Percentiles rank a stretch among this genome's conserved stretches.
These are phyloP conservation scores for Aeschynomene evenia DNA, from an alignment of 306 rosid genomes.

Conservation along the genomic window DNA sequence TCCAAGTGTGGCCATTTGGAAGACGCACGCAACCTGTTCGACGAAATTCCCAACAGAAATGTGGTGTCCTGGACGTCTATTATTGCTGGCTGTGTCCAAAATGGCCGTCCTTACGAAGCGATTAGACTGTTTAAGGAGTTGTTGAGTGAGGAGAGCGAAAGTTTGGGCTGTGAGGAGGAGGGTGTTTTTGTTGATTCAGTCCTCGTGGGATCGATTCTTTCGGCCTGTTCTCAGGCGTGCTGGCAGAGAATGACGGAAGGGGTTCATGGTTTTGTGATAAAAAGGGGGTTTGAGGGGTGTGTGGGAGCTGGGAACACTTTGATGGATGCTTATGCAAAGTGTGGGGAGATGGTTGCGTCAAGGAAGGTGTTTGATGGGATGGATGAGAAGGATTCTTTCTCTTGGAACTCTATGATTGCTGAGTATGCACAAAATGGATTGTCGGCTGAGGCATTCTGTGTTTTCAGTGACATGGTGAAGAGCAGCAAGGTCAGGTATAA, in stretches of 20 bases:
- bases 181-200: conserved; percentile 53
- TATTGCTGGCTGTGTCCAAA: conserved; percentile 65
- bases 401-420: conserved; percentile 89
- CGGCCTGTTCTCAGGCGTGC: conserved; percentile 68
- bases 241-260: conserved; percentile 53
- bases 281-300: conserved; percentile 59
- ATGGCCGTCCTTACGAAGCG: conserved; percentile 41
- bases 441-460: conserved; percentile 59
- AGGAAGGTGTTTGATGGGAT: conserved; percentile 77
- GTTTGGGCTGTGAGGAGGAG: conserved; percentile 22
- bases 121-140: conserved; percentile 62
- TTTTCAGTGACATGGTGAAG: conserved; percentile 56
- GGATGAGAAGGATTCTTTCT: conserved; percentile 63
- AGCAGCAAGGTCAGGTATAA: conserved; percentile 39
- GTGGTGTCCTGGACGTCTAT: conserved; percentile 85
- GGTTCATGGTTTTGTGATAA: conserved; percentile 63
- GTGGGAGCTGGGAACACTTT: conserved; percentile 70
- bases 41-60: conserved; percentile 60
- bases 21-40: conserved; percentile 67
- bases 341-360: conserved; percentile 51
- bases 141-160: conserved; percentile 47
- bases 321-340: conserved; percentile 89
- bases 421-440: conserved; percentile 73
- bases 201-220: conserved; percentile 60
- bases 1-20: conserved; percentile 55